A percentile compares a stretch with the other conserved stretches of the same genome.
Conservation (phyloP, 163 green algal species). For the Volvox carteri region DNA sequence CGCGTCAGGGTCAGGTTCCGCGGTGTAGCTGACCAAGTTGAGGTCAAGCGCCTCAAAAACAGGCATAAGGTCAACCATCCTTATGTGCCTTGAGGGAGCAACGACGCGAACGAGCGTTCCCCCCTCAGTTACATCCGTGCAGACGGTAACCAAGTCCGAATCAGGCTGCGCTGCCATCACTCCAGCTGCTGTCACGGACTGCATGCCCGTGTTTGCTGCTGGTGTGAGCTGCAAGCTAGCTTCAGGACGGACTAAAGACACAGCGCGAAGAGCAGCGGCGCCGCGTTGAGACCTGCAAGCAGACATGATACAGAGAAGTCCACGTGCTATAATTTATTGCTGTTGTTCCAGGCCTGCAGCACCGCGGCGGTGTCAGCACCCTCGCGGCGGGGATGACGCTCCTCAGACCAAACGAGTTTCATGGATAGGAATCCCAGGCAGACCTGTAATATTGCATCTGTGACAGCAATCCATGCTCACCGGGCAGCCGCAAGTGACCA, state of each 20-base stretch:
- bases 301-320: background rate
- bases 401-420: background rate
- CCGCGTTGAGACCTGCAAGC: conserved; percentile 9
- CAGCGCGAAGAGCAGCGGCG: conserved; percentile 10
- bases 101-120: conserved; percentile 40
- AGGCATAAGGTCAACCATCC: conserved; percentile 44
- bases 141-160: conserved; percentile 13
- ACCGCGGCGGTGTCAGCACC: background rate
- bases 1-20: conserved; percentile 20
- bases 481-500: background rate
- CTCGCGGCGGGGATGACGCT: background rate
- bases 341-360: background rate
- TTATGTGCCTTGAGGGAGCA: conserved; percentile 27
- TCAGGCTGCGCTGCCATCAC: conserved; percentile 31
- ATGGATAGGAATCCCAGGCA: background rate
- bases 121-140: background rate
- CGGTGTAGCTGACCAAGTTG: conserved; percentile 28
- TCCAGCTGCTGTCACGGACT: conserved; percentile 3
- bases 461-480: background rate
- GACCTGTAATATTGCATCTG: background rate
- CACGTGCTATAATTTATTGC: background rate
- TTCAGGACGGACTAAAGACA: conserved; percentile 17
- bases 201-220: conserved; percentile 16
- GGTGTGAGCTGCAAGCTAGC: conserved; percentile 16
- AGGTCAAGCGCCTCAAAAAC: conserved; percentile 45